Evolutionary conservation across 805 yeast genomes (phyloP), one percentile per base, ranked within the genome.

Genomic region (Candida nonsorbophila): DNA sequence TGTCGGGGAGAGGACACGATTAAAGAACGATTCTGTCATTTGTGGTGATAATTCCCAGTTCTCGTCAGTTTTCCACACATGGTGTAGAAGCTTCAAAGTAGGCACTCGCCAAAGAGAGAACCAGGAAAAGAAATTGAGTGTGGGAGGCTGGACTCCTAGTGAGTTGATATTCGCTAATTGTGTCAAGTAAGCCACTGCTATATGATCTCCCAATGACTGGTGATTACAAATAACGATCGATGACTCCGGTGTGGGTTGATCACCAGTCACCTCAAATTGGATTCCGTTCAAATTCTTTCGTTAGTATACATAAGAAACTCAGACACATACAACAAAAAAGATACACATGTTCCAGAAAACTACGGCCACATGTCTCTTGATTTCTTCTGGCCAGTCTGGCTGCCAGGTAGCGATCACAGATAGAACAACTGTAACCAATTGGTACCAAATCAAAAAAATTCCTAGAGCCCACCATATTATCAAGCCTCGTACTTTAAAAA

Each of bases 91-190:
- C 18, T 59, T 53, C 1, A 76, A 20, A 2, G 70, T 67, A 0
- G 94, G 94, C 0, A 80, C 59, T 14, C 64, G 54, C 76, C 85
- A 73, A 3, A 82, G 43, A 5, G 61, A 49, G 29, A 77, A 80
- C 95, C 95, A 85, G 1, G 79, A 67, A 43, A 83, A 73, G 49
- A 78, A 82, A 28, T 65, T 70, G n/a, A 77, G 50, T 18, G 55
- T 49, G 1, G 80, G 79, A 10, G 27, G 10, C 8, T 33, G 37
- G 4, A 36, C 13, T 22, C 24, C 31, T n/a, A 32, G 28, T 17
- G 32, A 29, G 4, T 16, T 5, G 7, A 37, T 18, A 49, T 53
- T 44, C 25, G 56, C 27, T 35, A 42, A 22, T 25, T 51, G 49
- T 0, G 74, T 62, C 26, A 73, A 42, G 30, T 55, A 56, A 2